Conservation (phyloP, 768 basidiomycete species). For the Collybia sordida region DNA sequence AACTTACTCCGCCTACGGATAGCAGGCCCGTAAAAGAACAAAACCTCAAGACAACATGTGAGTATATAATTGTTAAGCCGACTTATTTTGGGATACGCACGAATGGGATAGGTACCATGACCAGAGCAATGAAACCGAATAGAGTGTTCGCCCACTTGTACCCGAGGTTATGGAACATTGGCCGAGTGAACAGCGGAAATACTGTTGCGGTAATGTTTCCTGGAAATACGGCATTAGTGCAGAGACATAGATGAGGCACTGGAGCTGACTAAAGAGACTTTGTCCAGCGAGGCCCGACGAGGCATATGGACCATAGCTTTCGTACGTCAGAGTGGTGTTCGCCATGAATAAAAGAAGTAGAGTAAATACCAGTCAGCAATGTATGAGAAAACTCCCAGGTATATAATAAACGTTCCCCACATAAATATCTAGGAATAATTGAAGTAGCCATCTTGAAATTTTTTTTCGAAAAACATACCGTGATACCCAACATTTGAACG, state of each 20-base stretch:
- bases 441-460: conserved; percentile 7
- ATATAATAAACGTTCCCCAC: conserved; percentile 52
- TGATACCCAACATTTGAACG: conserved; percentile 53
- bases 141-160: conserved; percentile 64
- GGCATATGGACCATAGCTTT: conserved; percentile 58
- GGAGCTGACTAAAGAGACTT: conserved; percentile 32
- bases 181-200: conserved; percentile 64
- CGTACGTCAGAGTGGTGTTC: background rate
- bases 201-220: conserved; percentile 49
- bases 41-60: conserved; percentile 21
- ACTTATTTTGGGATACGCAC: conserved; percentile 29
- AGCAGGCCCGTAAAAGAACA: conserved; percentile 42
- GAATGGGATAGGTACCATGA: conserved; percentile 63
- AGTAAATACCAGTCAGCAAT: conserved; percentile 58
- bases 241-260: background rate
- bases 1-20: conserved; percentile 41
- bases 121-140: conserved; percentile 48
- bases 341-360: background rate
- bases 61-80: background rate
- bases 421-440: conserved; percentile 39
- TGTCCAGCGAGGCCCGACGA: conserved; percentile 71
- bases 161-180: conserved; percentile 55
- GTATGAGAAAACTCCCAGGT: conserved; percentile 59
- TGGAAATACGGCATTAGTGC: conserved; percentile 13
- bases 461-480: conserved; percentile 19